Conservation (phyloP, 1,284 basidiomycete genomes). For the Microstroma glucosiphilum region DNA sequence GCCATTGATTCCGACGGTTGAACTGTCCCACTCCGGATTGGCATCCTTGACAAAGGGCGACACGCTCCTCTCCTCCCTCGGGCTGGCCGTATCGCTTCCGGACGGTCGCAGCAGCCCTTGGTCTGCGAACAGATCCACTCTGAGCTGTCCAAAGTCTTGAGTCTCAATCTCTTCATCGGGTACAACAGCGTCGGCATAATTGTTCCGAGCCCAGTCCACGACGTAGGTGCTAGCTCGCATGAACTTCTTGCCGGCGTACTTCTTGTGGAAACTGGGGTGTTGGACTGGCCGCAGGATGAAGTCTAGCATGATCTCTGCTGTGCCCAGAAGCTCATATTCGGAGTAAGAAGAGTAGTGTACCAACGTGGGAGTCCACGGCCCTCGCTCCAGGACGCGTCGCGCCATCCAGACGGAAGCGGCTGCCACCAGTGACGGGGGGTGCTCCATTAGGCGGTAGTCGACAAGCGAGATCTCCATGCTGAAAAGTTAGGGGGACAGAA, state of each 20-base stretch:
- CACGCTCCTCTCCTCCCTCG: too few species aligned
- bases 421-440: slow-evolving; percentile 76
- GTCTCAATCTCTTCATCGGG: not conserved
- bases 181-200: slow-evolving; percentile 38
- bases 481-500: not conserved
- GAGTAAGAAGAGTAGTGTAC: slow-evolving; percentile 87
- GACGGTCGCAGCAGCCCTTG: not conserved
- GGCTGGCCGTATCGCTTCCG: too few species aligned
- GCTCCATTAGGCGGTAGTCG: slow-evolving; percentile 75
- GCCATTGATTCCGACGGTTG: too few species aligned
- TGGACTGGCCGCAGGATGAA: slow-evolving; percentile 55
- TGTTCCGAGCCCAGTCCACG: slow-evolving; percentile 40
- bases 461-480: slow-evolving; percentile 76
- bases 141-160: not conserved
- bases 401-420: slow-evolving; percentile 90
- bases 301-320: slow-evolving; percentile 87
- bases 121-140: slow-evolving; percentile 1
- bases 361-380: slow-evolving; percentile 74
- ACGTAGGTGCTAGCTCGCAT: slow-evolving; percentile 48
- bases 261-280: slow-evolving; percentile 46
- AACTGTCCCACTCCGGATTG: too few species aligned
- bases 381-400: slow-evolving; percentile 70
- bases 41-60: too few species aligned
- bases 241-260: slow-evolving; percentile 50
- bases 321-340: slow-evolving; percentile 74